Base-by-base conservation (phyloP, 192 early-diverging fungal species). In the Backusella sp. region DNA sequence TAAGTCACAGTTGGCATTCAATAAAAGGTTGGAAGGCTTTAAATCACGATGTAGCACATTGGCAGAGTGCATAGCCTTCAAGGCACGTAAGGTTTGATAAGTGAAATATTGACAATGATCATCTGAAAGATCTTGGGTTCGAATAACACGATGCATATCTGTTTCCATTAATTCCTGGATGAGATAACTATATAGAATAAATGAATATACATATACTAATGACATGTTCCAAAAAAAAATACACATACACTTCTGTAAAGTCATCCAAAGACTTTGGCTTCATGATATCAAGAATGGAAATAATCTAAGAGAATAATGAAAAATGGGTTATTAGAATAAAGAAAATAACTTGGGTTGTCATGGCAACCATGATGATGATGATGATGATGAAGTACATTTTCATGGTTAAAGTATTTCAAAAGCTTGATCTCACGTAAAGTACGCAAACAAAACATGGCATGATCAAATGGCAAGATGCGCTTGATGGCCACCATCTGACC, bases 81-180 rank as follows among this genome's bases (percentile, higher is more conserved):
- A 90, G 8, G 96, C 98, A 72, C 97, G 92, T 71, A 95, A 84
- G 30, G 98, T 94, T 82, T 99, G 98, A 85, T 97, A 99, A 74
- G 98, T 90, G 84, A 99, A 99, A 86, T 99, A 99, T 82, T 99
- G 98, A 80, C 91, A 97, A 84, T 99, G 98, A 71, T 96, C 93
- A 81, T 98, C 95, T 28, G 95, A 94, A 59, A 99, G 87, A 68
- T 92, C 91, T 87, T 99, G 98, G 39, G 94, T 94, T 68, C 93
- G 93, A 85, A 99, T 97, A 67, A 99, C 97, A 72, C 96, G 92
- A 83, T 97, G 95, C 80, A 99, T 90, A 81, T 99, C 98, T 34
- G 98, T 96, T 85, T 99, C 98, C 98, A 99, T 99, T 23, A 99
- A 83, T 76, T 97, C 98, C 85, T 98, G 96, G 36, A 98, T 96